Evolutionary conservation across 2,329 filamentous ascomycete genomes (phyloP).

Genomic region (Clonostachys solani): DNA sequence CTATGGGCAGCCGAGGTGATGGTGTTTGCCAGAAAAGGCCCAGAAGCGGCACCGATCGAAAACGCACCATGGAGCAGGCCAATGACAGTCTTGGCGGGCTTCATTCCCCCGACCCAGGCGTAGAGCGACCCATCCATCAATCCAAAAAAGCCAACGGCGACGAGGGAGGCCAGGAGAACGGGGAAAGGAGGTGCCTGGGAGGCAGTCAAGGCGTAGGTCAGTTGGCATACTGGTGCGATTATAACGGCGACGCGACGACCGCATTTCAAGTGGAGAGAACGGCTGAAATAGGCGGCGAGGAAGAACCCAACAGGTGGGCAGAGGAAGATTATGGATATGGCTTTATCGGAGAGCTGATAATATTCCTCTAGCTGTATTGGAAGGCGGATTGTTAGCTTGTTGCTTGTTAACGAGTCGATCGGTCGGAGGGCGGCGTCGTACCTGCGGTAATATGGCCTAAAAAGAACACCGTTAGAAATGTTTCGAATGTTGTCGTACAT

Average conservation of each 20-base stretch:
- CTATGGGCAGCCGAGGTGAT: neutral
- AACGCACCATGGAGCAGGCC: neutral
- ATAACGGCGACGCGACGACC: slow-evolving; percentile 35
- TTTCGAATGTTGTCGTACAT: too few species aligned
- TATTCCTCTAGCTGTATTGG: slow-evolving; percentile 15
- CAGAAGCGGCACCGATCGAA: neutral
- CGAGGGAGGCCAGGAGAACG: neutral
- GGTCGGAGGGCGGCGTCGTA: too few species aligned
- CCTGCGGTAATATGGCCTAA: too few species aligned
- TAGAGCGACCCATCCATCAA: slow-evolving; percentile 37
- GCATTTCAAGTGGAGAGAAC: slow-evolving; percentile 26
- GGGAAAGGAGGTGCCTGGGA: neutral
- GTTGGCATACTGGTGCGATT: neutral
- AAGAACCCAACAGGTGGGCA: slow-evolving; percentile 36
- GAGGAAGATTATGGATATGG: slow-evolving; percentile 39
- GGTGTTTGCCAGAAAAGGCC: neutral
- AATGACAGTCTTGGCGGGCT: slow-evolving; percentile 22
- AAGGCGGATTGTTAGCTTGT: too few species aligned
- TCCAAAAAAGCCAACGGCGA: slow-evolving; percentile 24
- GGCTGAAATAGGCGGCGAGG: slow-evolving; percentile 29
- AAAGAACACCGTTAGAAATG: too few species aligned
- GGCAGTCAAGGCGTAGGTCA: neutral
- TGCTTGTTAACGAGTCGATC: too few species aligned
- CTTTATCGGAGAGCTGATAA: slow-evolving; percentile 34
- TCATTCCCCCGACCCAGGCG: slow-evolving; percentile 34